A percentile compares a stretch with the other conserved stretches of the same genome.
These are phyloP conservation scores for Macrotyloma uniflorum DNA, from an alignment of 306 rosid genomes.

Conservation along the genomic window DNA sequence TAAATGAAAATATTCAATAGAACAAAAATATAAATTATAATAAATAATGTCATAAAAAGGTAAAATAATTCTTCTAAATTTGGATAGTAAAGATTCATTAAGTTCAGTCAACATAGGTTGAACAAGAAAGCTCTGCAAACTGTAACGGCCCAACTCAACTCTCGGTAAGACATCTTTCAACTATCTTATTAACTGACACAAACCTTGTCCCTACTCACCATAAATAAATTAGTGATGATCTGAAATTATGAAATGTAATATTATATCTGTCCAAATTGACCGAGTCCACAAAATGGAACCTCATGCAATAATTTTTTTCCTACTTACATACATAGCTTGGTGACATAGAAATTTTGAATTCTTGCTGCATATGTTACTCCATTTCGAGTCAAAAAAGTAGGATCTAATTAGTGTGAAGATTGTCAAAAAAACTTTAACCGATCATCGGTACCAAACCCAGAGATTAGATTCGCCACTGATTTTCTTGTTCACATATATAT, in stretches of 20 bases:
- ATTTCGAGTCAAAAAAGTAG: background rate
- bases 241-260: background rate
- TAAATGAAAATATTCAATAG: background rate
- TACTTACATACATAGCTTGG: background rate
- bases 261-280: background rate
- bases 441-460: background rate
- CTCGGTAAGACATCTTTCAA: slow-evolving; percentile 7
- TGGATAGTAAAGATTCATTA: background rate
- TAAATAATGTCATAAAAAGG: background rate
- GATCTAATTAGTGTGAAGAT: background rate
- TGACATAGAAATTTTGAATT: background rate
- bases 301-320: background rate
- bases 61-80: background rate
- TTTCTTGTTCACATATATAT: background rate
- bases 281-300: background rate
- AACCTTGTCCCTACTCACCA: background rate
- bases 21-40: background rate
- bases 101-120: background rate
- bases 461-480: slow-evolving; percentile 29
- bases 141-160: background rate
- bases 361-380: background rate
- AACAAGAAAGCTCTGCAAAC: background rate
- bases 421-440: slow-evolving; percentile 1
- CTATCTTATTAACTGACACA: background rate
- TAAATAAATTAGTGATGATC: background rate